phyloP scores from a whole-genome alignment of 73 alveolate species.

The Tetrahymena elliotti region DNA sequence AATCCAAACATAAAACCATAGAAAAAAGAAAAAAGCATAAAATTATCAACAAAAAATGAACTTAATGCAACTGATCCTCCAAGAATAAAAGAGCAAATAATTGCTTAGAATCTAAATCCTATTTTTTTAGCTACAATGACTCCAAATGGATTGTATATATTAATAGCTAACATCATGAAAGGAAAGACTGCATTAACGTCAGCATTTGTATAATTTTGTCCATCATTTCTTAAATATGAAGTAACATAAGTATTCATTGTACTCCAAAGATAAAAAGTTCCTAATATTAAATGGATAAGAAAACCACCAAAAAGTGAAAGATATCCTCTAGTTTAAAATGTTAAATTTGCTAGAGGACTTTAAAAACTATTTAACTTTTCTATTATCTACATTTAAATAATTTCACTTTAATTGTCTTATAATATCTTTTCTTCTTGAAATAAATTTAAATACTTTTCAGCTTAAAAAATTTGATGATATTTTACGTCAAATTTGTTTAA shows the following conservation, averaged over 20 bases:
- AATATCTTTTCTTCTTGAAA: no score
- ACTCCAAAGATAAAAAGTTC: neutral
- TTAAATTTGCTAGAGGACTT: neutral
- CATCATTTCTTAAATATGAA: neutral
- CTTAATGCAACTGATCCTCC: neutral
- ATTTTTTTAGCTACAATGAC: neutral
- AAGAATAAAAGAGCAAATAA: neutral
- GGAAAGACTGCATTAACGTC: neutral
- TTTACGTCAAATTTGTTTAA: neutral
- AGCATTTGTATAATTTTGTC: neutral
- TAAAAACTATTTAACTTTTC: neutral
- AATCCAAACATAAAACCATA: neutral
- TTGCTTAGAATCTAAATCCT: neutral
- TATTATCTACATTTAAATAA: neutral
- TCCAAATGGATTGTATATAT: neutral
- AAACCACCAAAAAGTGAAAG: neutral
- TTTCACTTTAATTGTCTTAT: no score
- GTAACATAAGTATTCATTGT: neutral
- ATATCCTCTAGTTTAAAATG: neutral
- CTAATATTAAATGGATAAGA: neutral
- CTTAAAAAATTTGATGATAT: neutral
- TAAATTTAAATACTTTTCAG: neutral
- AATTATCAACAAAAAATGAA: neutral
- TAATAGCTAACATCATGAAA: neutral
- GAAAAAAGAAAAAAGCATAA: neutral